phyloP scores from a whole-genome alignment of 2,329 filamentous ascomycete species.

The Aspergillus piperis region DNA sequence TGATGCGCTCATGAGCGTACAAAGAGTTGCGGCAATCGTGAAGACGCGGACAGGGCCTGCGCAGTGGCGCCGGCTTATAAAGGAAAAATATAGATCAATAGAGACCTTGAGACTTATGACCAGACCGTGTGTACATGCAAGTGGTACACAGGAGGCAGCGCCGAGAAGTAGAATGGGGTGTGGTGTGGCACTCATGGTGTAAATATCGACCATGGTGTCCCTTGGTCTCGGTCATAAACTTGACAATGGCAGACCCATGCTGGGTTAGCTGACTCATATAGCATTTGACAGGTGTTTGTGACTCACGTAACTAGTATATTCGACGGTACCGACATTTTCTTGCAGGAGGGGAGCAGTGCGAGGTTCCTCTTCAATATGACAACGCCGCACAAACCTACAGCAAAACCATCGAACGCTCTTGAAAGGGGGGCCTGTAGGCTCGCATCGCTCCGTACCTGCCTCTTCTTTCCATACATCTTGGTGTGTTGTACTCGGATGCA shows the following conservation, averaged over 20 bases:
- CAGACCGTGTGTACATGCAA: conserved; percentile 67
- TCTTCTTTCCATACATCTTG: neutral
- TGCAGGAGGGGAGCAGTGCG: conserved; percentile 31
- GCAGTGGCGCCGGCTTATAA: conserved; percentile 66
- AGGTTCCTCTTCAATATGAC: conserved; percentile 32
- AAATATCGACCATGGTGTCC: conserved; percentile 20
- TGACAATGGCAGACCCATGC: conserved; percentile 27
- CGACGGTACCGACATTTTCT: conserved; percentile 29
- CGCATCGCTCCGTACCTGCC: neutral
- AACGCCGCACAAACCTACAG: conserved; percentile 25
- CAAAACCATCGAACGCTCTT: neutral
- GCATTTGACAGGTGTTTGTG: neutral
- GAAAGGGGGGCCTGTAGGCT: neutral
- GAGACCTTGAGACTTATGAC: conserved; percentile 57
- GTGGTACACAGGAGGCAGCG: conserved; percentile 50
- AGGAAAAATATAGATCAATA: conserved; percentile 63
- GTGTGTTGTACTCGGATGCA: neutral
- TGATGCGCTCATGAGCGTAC: conserved; percentile 65
- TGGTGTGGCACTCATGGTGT: conserved; percentile 15
- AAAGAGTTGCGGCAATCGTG: conserved; percentile 49
- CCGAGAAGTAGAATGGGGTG: conserved; percentile 55
- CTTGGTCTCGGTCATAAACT: conserved; percentile 41
- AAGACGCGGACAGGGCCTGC: conserved; percentile 50
- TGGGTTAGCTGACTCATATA: neutral
- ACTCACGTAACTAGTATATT: conserved; percentile 22